Evolutionary conservation across 2,329 filamentous ascomycete genomes (phyloP), one percentile per base, ranked within the genome.

Genomic region (Periconia sp.): DNA sequence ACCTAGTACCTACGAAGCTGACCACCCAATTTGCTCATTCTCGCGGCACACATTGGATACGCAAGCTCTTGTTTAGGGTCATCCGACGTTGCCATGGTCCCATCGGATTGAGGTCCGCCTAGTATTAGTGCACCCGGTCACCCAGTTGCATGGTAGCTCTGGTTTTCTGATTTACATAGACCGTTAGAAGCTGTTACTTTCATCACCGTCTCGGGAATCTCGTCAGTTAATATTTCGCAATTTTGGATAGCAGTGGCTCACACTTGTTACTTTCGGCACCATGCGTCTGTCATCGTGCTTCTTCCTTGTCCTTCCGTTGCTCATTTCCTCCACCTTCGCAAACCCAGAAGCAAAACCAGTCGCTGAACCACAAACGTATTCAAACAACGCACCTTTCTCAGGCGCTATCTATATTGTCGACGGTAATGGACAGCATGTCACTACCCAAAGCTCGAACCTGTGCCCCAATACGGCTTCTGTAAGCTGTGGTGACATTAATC

Each of bases 401-500:
- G 73, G 73, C 50, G 73, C 73, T 2, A 65, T 76, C 33, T 75
- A 75, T 49, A 70, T 76, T 37, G 69, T 73, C 40, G 58, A 65
- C 19, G 57, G 69, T 10, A 59, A 70, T 49, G 72, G 71, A 23
- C 60, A 68, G 47, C 59, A 69, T 15, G 63, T 74, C 20, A 68
- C 63, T 19, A 66, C 77, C 55, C 60, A 69, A 53, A 57, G 56
- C n/a, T 50, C 62, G 17, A 70, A 72, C 47, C 58, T 60, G 49
- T 75, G 72, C 53, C 72, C 72, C 20, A 60, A 60, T 10, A 63
- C 63, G 3, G 71, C 71, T n/a, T 69, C 69, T 2, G 57, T 74
- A 50, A 76, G 73, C 59, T 80, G 78, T 59, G 71, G 68, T 43
- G 71, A 65, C 30, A 76, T 79, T 45, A 63, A 70, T 33, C 68